A percentile compares a stretch with the other conserved stretches of the same genome.
Conservation (phyloP, 257 asterid genomes). For the Marsdenia floribunda region DNA sequence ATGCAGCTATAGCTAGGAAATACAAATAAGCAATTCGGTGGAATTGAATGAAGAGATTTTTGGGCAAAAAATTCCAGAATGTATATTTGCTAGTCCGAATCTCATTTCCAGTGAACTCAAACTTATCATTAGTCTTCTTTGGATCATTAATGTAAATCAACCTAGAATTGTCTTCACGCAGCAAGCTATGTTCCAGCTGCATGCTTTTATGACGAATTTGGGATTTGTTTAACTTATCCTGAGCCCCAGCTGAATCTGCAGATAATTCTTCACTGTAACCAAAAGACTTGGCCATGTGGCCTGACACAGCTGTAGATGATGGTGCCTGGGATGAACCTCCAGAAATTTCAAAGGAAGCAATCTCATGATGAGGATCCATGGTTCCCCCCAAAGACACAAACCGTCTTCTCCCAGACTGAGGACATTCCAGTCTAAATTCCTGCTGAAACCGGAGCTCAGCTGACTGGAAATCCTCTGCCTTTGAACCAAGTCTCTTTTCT, state of each 20-base stretch:
- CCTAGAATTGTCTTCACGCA: conserved; percentile 69
- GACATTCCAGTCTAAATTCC: conserved; percentile 30
- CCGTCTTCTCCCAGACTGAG: conserved; percentile 53
- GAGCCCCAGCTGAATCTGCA: conserved; percentile 30
- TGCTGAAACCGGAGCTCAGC: conserved; percentile 33
- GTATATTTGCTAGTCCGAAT: conserved; percentile 95
- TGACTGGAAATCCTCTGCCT: conserved; percentile 35
- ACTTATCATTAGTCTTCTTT: conserved; percentile 60
- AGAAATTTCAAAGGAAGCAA: conserved; percentile 51
- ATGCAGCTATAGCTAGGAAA: conserved; percentile 86
- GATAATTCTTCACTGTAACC: conserved; percentile 14
- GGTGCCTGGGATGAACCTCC: conserved; percentile 29
- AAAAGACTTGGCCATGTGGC: conserved; percentile 11
- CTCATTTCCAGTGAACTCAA: conserved; percentile 79
- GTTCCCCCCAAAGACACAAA: conserved; percentile 88
- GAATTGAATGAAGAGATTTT: conserved; percentile 90
- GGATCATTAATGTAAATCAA: conserved; percentile 79
- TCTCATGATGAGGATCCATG: conserved; percentile 49
- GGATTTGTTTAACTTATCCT: conserved; percentile 38
- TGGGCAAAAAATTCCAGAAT: conserved; percentile 75
- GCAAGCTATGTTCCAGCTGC: conserved; percentile 63
- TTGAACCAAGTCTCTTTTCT: conserved; percentile 18
- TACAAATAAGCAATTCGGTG: conserved; percentile 95
- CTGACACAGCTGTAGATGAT: conserved; percentile 22
- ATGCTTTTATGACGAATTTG: conserved; percentile 61